Percentiles rank a stretch among this genome's conserved stretches.
Conservation (phyloP, 2,329 filamentous ascomycete genomes). For the Juglanconis sp. region DNA sequence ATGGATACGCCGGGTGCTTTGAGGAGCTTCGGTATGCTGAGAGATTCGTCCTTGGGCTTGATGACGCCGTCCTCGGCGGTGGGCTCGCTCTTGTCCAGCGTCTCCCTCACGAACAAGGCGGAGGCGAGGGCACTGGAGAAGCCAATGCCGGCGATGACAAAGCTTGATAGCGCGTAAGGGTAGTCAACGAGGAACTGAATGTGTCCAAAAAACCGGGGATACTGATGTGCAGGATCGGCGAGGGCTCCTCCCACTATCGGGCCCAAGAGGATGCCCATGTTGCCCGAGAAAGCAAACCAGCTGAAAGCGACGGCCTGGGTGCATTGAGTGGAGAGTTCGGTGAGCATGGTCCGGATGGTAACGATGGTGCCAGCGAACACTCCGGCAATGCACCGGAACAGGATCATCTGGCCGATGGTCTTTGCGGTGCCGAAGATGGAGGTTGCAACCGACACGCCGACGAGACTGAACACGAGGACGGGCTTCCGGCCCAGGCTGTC, state of each 20-base stretch:
- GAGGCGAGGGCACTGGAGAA: constrained; percentile 49
- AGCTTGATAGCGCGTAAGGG: constrained; percentile 63
- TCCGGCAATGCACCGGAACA: constrained; percentile 68
- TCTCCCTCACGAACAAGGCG: constrained; percentile 62
- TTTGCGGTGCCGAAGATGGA: constrained; percentile 66
- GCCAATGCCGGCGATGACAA: constrained; percentile 55
- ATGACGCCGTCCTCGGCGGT: constrained; percentile 15
- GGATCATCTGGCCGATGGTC: constrained; percentile 69
- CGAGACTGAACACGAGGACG: constrained; percentile 63
- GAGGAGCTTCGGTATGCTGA: constrained; percentile 54
- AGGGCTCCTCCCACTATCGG: constrained; percentile 68
- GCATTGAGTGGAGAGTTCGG: constrained; percentile 65
- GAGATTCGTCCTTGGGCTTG: constrained; percentile 23
- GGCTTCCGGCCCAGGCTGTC: constrained; percentile 72
- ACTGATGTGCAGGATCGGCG: constrained; percentile 64
- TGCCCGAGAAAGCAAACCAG: constrained; percentile 72
- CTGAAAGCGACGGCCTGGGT: constrained; percentile 73
- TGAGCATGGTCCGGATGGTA: constrained; percentile 73
- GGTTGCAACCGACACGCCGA: constrained; percentile 59
- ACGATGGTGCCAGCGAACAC: constrained; percentile 72
- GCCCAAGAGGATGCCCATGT: constrained; percentile 71
- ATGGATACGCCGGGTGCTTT: constrained; percentile 61
- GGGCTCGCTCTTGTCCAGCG: constrained; percentile 35
- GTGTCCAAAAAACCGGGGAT: constrained; percentile 53
- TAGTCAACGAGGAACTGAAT: constrained; percentile 58